phyloP scores from a whole-genome alignment of 139 green algal genomes.

The Coccomyxa sp. region DNA sequence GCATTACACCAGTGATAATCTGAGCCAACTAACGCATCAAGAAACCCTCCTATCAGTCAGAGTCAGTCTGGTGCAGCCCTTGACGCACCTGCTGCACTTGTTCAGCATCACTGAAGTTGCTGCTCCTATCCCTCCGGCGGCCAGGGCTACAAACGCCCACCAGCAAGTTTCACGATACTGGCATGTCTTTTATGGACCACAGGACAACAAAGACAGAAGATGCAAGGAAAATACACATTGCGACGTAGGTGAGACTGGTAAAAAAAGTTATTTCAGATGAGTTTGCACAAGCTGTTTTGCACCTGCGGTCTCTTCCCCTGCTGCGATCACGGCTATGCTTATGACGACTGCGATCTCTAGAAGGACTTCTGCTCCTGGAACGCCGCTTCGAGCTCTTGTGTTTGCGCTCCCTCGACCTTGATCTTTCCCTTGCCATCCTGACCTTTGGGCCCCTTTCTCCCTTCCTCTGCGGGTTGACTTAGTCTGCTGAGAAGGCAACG shows the following conservation, averaged over 20 bases:
- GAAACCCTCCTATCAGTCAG: no score
- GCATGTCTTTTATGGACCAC: no score
- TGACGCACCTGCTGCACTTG: neutral
- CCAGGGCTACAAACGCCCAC: neutral
- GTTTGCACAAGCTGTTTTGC: no score
- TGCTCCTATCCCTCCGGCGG: neutral
- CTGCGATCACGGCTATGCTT: neutral
- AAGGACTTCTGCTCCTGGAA: neutral
- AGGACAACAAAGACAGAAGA: no score
- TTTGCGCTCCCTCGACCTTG: neutral
- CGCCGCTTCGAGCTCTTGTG: slow-evolving; percentile 1
- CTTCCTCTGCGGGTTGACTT: no score
- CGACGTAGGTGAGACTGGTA: no score
- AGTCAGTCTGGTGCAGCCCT: no score
- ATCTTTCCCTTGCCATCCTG: neutral
- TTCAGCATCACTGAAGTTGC: neutral
- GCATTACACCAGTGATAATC: neutral
- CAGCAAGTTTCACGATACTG: no score
- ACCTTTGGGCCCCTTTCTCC: neutral
- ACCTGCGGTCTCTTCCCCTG: neutral
- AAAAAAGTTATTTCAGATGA: no score
- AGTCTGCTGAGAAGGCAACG: no score
- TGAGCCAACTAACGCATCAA: neutral
- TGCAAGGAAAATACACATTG: no score
- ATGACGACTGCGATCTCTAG: neutral